phyloP scores from a whole-genome alignment of 805 yeast genomes.

The Saccharomycopsis malanga region DNA sequence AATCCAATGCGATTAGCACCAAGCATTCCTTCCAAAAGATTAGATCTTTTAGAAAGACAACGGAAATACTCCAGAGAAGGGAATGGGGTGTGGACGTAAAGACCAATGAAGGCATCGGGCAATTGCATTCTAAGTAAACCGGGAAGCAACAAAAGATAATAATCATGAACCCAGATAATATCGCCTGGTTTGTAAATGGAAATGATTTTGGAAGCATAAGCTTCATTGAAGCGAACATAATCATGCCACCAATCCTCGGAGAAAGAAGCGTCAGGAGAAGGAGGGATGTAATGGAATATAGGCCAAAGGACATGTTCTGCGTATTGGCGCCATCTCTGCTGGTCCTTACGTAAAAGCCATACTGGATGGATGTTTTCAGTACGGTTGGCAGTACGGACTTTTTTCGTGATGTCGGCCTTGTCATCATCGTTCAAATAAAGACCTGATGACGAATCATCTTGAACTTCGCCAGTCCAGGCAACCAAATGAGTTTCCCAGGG shows the following conservation, averaged over 20 bases:
- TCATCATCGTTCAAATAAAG: slow-evolving; percentile 51
- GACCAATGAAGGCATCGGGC: slow-evolving; percentile 68
- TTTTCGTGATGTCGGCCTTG: slow-evolving; percentile 41
- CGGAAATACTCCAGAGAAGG: slow-evolving; percentile 93
- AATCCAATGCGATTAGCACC: slow-evolving; percentile 85
- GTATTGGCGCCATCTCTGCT: slow-evolving; percentile 76
- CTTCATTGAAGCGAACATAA: slow-evolving; percentile 85
- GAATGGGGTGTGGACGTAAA: slow-evolving; percentile 85
- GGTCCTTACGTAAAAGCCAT: slow-evolving; percentile 78
- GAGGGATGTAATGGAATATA: slow-evolving; percentile 85
- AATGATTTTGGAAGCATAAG: slow-evolving; percentile 73
- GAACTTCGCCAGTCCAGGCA: slow-evolving; percentile 94
- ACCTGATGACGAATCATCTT: slow-evolving; percentile 21
- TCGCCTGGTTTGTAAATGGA: slow-evolving; percentile 80
- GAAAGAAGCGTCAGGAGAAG: slow-evolving; percentile 38
- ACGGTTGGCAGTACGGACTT: slow-evolving; percentile 40
- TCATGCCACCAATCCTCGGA: slow-evolving; percentile 82
- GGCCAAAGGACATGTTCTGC: slow-evolving; percentile 95
- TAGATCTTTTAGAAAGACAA: slow-evolving; percentile 74
- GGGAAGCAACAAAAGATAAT: slow-evolving; percentile 74
- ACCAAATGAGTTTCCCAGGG: slow-evolving; percentile 84
- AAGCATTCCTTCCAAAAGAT: slow-evolving; percentile 81
- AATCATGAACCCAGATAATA: slow-evolving; percentile 88
- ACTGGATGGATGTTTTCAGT: slow-evolving; percentile 68
- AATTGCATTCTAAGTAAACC: slow-evolving; percentile 72